These are phyloP conservation scores for Pyrus pyrifolia DNA, from an alignment of 306 rosid species.

Conservation along the genomic window DNA sequence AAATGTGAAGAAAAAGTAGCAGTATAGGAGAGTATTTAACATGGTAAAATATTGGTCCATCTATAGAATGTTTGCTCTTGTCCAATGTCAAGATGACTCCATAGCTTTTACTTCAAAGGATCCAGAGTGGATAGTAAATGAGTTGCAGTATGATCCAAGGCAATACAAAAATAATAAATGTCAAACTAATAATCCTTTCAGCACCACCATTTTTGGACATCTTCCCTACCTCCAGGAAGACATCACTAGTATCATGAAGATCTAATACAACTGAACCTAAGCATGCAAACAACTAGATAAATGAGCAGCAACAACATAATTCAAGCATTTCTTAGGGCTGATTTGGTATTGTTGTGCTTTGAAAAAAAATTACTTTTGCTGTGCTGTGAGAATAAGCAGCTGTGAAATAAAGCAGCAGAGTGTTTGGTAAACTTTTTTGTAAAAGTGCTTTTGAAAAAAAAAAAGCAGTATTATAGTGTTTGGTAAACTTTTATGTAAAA, in stretches of 20 bases:
- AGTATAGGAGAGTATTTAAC: conserved; percentile 71
- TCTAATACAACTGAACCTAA: conserved; percentile 86
- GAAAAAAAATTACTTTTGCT: no score
- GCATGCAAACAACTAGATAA: conserved; percentile 40
- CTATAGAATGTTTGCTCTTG: conserved; percentile 39
- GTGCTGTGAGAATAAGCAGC: no score
- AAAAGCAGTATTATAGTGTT: no score
- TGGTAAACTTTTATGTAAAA: no score
- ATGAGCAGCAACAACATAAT: no score
- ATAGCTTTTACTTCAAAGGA: conserved; percentile 83
- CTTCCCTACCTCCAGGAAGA: conserved; percentile 86
- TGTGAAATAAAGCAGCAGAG: no score
- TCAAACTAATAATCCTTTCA: conserved; percentile 60
- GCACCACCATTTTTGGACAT: conserved; percentile 86
- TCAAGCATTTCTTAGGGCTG: no score
- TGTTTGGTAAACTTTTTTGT: no score
- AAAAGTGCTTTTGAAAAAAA: no score
- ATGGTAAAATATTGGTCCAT: conserved; percentile 65
- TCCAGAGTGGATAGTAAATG: conserved; percentile 79
- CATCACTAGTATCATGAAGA: conserved; percentile 85
- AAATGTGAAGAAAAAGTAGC: conserved; percentile 73
- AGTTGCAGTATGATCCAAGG: conserved; percentile 72
- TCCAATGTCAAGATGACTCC: conserved; percentile 57
- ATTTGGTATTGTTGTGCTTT: no score
- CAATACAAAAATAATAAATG: conserved; percentile 71